Conservation (phyloP, 2,329 filamentous ascomycete species). For the Kalaharituber pfeilii region DNA sequence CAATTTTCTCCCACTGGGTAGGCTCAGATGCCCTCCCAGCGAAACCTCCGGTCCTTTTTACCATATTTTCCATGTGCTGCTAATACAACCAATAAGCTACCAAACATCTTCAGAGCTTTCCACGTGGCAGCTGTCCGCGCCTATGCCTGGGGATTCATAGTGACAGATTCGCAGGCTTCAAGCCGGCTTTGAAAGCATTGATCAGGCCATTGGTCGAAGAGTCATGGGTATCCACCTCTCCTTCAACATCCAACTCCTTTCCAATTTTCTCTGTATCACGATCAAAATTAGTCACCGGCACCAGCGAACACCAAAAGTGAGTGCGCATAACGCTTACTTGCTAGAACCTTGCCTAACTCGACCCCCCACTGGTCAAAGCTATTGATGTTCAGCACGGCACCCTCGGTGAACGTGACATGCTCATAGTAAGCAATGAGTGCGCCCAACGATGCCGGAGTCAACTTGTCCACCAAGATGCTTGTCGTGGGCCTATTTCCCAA, state of each 20-base stretch:
- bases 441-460: constrained; percentile 83
- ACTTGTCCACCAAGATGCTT: constrained; percentile 79
- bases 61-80: too few species aligned
- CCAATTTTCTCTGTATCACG: constrained; percentile 31
- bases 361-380: constrained; percentile 99
- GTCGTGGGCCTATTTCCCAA: constrained; percentile 93
- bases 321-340: constrained; percentile 46
- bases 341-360: constrained; percentile 87
- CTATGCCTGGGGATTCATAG: too few species aligned
- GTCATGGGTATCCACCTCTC: constrained; percentile 59
- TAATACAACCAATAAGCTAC: too few species aligned
- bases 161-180: neutral
- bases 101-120: too few species aligned
- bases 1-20: too few species aligned
- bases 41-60: too few species aligned
- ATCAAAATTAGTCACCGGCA: neutral
- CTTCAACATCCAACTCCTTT: constrained; percentile 59
- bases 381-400: constrained; percentile 98
- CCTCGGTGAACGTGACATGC: constrained; percentile 94
- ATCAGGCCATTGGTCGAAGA: constrained; percentile 76
- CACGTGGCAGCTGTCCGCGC: too few species aligned
- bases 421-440: constrained; percentile 98
- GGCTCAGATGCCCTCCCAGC: too few species aligned
- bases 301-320: too few species aligned
- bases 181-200: constrained; percentile 45